These are phyloP conservation scores for Oenanthe sinensis DNA, from an alignment of 129 eudicot genomes.

Conservation along the genomic window DNA sequence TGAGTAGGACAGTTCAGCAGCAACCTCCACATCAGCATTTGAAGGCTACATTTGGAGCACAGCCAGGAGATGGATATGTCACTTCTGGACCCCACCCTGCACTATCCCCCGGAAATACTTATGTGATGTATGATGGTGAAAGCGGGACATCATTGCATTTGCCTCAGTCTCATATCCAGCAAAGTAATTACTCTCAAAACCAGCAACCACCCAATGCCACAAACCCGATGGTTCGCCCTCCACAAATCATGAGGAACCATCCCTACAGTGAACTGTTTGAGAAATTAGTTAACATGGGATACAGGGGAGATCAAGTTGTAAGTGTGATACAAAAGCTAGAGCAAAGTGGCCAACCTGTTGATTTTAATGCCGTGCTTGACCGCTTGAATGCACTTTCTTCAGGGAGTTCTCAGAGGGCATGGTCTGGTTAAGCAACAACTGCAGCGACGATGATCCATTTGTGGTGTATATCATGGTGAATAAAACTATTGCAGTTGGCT, in stretches of 20 bases:
- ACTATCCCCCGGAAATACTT: conserved; percentile 32
- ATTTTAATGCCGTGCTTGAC: conserved; percentile 76
- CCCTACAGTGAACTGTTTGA: conserved; percentile 72
- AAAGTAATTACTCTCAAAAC: conserved; percentile 41
- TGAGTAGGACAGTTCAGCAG: conserved; percentile 40
- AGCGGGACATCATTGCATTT: conserved; percentile 48
- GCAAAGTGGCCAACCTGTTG: conserved; percentile 75
- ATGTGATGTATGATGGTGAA: conserved; percentile 65
- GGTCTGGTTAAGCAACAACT: conserved; percentile 42
- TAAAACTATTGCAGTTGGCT: conserved; percentile 30
- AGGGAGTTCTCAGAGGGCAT: conserved; percentile 59
- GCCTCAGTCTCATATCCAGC: conserved; percentile 40
- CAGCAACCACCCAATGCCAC: conserved; percentile 28
- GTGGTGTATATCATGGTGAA: conserved; percentile 24
- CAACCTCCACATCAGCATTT: conserved; percentile 64
- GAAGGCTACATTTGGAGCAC: conserved; percentile 48
- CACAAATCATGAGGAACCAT: conserved; percentile 44
- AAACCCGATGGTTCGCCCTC: conserved; percentile 33
- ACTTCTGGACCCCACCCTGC: conserved; percentile 37
- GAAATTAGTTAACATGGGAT: conserved; percentile 83
- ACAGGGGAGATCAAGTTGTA: conserved; percentile 65
- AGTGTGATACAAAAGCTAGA: conserved; percentile 85
- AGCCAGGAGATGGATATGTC: conserved; percentile 52
- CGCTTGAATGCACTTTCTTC: conserved; percentile 62
- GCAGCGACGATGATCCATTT: conserved; percentile 17